Conservation (phyloP, 306 rosid species). For the Arachis stenosperma region DNA sequence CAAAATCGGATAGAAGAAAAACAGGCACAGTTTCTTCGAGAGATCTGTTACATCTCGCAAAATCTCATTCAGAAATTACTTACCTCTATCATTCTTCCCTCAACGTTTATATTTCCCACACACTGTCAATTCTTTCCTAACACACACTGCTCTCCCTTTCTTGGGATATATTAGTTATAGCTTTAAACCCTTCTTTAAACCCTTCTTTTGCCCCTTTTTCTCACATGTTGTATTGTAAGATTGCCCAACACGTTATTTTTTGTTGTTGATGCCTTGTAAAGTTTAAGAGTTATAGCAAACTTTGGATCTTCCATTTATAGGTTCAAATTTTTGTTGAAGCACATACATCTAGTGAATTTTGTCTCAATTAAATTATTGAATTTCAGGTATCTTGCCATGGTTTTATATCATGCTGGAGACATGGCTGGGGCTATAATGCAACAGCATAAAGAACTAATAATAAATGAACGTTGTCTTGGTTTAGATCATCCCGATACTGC, state of each 20-base stretch:
- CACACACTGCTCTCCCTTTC: neutral
- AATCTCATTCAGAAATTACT: neutral
- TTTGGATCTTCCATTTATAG: neutral
- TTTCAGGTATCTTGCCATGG: constrained; percentile 99
- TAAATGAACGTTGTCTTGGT: constrained; percentile 96
- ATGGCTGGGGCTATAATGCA: constrained; percentile 98
- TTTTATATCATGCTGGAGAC: constrained; percentile 97
- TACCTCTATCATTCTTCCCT: neutral
- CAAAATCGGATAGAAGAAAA: neutral
- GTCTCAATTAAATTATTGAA: constrained; percentile 21
- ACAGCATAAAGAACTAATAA: constrained; percentile 94
- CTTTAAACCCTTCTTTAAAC: neutral
- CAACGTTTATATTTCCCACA: neutral
- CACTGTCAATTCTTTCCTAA: neutral
- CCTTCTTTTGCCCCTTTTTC: neutral
- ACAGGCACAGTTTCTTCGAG: neutral
- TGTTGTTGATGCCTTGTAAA: constrained; percentile 3
- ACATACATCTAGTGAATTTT: constrained; percentile 17
- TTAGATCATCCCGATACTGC: constrained; percentile 99
- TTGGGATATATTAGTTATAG: neutral
- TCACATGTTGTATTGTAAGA: neutral
- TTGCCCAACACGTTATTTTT: neutral
- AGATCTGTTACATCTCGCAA: neutral
- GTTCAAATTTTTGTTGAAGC: constrained; percentile 11
- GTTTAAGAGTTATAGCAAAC: constrained; percentile 6